Conservation (phyloP, 768 basidiomycete species). For the Rhodotorula graminis region DNA sequence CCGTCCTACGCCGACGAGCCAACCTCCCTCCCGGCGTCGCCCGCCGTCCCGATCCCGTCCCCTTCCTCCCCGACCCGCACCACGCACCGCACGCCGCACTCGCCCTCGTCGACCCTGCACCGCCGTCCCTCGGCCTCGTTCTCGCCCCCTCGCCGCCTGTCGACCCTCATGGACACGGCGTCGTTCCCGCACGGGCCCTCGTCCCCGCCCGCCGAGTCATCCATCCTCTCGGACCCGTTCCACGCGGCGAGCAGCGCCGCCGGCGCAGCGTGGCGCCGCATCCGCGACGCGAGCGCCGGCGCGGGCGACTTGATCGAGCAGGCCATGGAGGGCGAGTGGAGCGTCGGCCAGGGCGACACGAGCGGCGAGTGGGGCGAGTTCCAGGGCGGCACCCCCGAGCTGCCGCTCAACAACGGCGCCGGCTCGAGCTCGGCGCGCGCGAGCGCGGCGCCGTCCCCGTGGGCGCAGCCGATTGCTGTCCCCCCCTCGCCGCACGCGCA, state of each 20-base stretch:
- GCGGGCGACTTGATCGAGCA: neutral
- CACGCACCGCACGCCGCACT: neutral
- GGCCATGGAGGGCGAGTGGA: neutral
- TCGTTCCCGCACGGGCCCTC: constrained; percentile 1
- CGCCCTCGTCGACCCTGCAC: neutral
- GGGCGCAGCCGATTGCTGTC: neutral
- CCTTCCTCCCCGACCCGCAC: no score
- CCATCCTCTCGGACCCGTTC: constrained; percentile 18
- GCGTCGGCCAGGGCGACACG: neutral
- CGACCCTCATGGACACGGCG: constrained; percentile 15
- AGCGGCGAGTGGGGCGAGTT: neutral
- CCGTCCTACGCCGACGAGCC: neutral
- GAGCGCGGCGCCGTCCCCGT: neutral
- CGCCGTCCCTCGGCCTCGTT: neutral
- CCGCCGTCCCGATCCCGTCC: neutral
- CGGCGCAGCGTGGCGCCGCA: neutral
- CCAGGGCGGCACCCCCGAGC: neutral
- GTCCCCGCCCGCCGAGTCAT: constrained; percentile 1
- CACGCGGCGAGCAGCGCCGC: constrained; percentile 2
- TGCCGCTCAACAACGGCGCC: no score
- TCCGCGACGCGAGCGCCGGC: constrained; percentile 8
- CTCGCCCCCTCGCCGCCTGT: constrained; percentile 23
- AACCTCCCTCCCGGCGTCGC: neutral
- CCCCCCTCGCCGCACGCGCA: neutral
- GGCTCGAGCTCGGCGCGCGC: no score